Base-by-base conservation (phyloP, 805 yeast genomes). In the Saccharomycopsis fermentans region DNA sequence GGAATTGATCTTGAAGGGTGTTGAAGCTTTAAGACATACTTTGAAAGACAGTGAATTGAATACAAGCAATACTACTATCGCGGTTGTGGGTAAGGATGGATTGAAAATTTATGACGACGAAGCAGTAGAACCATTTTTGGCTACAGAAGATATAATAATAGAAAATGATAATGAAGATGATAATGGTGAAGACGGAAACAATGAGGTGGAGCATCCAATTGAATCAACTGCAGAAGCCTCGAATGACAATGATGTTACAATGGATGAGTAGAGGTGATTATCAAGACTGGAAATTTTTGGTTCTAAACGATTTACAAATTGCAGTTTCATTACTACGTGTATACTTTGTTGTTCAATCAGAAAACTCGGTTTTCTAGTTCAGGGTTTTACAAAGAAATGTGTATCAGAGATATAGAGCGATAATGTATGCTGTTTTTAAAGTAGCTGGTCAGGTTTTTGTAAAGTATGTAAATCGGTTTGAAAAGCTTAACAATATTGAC, bases 11-110 rank as follows among this genome's bases (percentile, higher is more conserved):
- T 82, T 85, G 50, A 90, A 84, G 66, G 98, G 96, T 3, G 83
- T 94, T 65, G 84, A 84, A 65, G 96, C 99, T 0, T 78, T 94
- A 68, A 85, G 97, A 72, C 98, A 94, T 68, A 92, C 98, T 0
- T 77, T 94, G 66, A 97, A 91, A 73, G 99, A 94, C 71, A 91
- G 90, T 70, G 96, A 94, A 70, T 80, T 94, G 70, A 89, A 84
- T 43, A 74, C 78, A 56, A 81, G 84, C 62, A 94, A 94, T 73
- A 87, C 97, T 4, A 86, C 96, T 1, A 87, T 94, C 63, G 95
- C 96, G 52, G 81, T 90, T 55, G 98, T 92, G n/a, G 97, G 97
- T 36, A 77, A 81, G 63, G 95, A 82, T 48, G 80, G 82, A 24
- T 90, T 92, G 73, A 81, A 83, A 27, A 74, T 87, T 58, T 84